Conservation (phyloP, 257 asterid genomes). For the Marsdenia floribunda region DNA sequence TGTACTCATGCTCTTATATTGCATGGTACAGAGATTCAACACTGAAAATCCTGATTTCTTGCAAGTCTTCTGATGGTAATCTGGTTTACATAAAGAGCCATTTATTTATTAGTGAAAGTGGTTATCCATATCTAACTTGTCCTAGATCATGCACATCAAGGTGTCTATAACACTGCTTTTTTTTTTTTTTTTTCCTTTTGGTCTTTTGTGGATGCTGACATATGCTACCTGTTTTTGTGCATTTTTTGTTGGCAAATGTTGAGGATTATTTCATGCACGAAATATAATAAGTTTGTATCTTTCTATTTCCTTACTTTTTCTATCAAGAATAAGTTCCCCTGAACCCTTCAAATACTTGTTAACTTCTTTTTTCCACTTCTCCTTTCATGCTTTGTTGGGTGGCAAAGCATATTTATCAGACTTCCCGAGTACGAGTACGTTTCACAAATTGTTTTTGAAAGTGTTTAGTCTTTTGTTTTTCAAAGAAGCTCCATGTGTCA, state of each 20-base stretch:
- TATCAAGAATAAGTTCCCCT: not conserved
- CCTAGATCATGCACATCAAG: not conserved
- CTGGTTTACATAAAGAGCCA: not conserved
- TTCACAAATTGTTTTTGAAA: not conserved
- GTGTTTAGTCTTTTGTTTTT: not conserved
- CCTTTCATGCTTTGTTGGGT: not conserved
- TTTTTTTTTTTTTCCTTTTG: no score
- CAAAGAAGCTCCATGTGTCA: not conserved
- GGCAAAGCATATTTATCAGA: not conserved
- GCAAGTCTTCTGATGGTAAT: not conserved
- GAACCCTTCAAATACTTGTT: not conserved
- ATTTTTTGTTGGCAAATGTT: not conserved
- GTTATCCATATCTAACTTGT: not conserved
- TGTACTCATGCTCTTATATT: not conserved
- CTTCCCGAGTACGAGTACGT: not conserved
- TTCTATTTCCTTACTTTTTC: not conserved
- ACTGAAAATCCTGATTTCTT: not conserved
- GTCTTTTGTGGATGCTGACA: not conserved
- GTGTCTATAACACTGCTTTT: no score
- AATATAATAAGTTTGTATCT: not conserved
- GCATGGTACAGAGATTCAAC: not conserved
- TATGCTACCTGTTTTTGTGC: not conserved
- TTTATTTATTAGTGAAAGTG: not conserved
- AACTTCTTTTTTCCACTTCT: not conserved
- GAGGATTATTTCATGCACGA: not conserved